Evolutionary conservation across 176 grass and related monocot species (phyloP), one percentile per base, ranked within the genome.

Genomic region (Panicum miliaceum): DNA sequence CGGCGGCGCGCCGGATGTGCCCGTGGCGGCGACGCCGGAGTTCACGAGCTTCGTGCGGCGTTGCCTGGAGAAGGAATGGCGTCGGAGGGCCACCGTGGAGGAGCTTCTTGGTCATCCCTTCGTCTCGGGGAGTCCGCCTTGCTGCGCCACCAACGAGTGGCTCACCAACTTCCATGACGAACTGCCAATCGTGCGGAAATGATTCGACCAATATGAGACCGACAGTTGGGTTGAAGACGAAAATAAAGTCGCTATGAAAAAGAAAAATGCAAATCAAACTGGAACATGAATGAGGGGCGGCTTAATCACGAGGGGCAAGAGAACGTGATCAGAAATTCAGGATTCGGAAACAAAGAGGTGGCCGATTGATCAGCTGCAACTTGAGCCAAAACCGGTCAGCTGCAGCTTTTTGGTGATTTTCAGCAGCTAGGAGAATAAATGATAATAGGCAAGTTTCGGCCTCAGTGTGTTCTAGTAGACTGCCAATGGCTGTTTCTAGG

Each of bases 51-150:
- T 89, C 29, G 47, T 75, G 37, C 18, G 59, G 43, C 78, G 59
- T 68, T 84, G 87, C 57, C 35, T 84, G 68, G 81, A 89, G 76
- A 89, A 75, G 69, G 76, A 84, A 9, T 84, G 87, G 68, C 38
- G 42, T 52, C 64, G 70, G 41, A 71, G 82, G 15, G 82, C 58
- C 32, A 81, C 83, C 15, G 78, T 86, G 83, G 88, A 46, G 41
- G 88, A 85, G 43, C 53, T 90, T 53, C 78, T 77, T 16, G 62
- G 43, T 1, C 88, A 90, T 41, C 71, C 88, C 61, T 84, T 89
- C 41, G 67, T 80, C 19, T 47, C 81, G 40, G 57, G 36, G 3
- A 56, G 3, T 36, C 47, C 15, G 9, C n/a, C 79, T 18, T 57
- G 35, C 9, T 46, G 53, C 68, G 5, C 35, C 65, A 71, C 26